Evolutionary conservation across 257 asterid genomes (phyloP).

Genomic region (Solanum verrucosum): DNA sequence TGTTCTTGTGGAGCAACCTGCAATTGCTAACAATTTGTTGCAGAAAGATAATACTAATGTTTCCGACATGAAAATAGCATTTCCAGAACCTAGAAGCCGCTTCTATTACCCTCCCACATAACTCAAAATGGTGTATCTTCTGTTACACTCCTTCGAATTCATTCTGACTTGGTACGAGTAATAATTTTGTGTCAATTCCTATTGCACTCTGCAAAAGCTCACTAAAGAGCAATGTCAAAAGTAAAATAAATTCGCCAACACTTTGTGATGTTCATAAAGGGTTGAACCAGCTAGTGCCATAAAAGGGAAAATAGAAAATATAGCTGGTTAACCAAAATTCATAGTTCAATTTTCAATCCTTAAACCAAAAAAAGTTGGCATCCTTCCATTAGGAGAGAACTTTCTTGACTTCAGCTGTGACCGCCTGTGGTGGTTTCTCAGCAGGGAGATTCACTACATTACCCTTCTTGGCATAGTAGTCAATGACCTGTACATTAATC

Average conservation of each 20-base stretch:
- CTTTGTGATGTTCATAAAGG: neutral
- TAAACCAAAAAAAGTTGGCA: neutral
- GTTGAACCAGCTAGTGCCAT: neutral
- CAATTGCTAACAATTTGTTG: neutral
- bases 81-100: neutral
- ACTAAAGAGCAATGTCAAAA: neutral
- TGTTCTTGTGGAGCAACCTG: neutral
- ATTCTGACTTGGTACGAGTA: neutral
- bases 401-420: conserved; percentile 57
- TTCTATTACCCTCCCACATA: neutral
- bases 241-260: neutral
- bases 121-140: neutral
- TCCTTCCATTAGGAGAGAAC: conserved; percentile 39
- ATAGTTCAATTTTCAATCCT: neutral
- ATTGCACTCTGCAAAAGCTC: neutral
- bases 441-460: conserved; percentile 60
- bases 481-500: conserved; percentile 46
- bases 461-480: conserved; percentile 53
- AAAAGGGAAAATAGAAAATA: neutral
- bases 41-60: neutral
- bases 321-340: neutral
- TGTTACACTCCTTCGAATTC: neutral
- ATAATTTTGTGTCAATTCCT: neutral
- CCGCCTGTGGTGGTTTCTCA: conserved; percentile 63
- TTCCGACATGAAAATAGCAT: neutral